Base-by-base conservation (phyloP, 2,329 filamentous ascomycete genomes). In the Mollisia scopiformis region DNA sequence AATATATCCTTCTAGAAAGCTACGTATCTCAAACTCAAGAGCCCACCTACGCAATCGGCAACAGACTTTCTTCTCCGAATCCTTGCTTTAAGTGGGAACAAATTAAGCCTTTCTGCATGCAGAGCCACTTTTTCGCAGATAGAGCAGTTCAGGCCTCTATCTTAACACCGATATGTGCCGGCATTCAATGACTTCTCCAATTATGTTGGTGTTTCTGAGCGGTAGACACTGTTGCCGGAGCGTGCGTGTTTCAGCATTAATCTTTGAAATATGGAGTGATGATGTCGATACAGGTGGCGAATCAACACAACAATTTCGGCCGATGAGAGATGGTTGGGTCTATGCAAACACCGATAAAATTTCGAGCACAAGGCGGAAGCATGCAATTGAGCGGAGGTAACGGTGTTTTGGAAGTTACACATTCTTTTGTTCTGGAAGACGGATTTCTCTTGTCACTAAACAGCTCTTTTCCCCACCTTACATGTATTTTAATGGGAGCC, bases 11-110 rank as follows among this genome's bases (percentile, higher is more conserved):
- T 58, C 47, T 53, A 14, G 37, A 25, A 47, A 33, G 16, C 27
- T 31, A 31, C 11, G 31, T 25, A 25, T n/a, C 28, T 25, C 33
- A 47, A 54, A 41, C 21, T 41, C 52, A n/a, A 35, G 31, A 35
- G 13, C 11, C 31, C 51, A 55, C 41, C 37, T 62, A 66, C 58
- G 58, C 61, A 64, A 65, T 62, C 49, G n/a, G 51, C 23, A 39
- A 37, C 33, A 43, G 50, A 54, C 58, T 62, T 41, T 33, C 57
- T 56, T 51, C 33, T 46, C 37, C 30, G 21, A 19, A 33, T 59
- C 57, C 61, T 39, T 39, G 37, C 53, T 16, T 39, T 23, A 54
- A 33, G 35, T 53, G 54, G 52, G 25, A 33, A 27, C 16, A 7
- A 51, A 19, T 21, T 33, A 51, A 21, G 49, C 43, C 28, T 21